Evolutionary conservation across 1,284 basidiomycete species (phyloP).

Genomic region (Tetrapyrgos nigripes): DNA sequence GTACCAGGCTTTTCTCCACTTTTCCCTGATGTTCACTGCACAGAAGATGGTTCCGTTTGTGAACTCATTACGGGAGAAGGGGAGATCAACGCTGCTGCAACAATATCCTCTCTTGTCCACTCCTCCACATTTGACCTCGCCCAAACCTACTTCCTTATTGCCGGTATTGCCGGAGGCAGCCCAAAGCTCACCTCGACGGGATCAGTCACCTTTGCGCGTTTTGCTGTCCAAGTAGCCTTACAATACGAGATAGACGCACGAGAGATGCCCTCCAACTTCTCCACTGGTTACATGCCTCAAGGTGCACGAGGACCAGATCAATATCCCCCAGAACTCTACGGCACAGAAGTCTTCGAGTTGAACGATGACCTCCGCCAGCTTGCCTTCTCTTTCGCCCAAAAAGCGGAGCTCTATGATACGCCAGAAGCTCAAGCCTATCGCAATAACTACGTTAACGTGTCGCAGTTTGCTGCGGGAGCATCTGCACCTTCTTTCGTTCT

Average conservation of each 20-base stretch:
- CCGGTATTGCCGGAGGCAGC: conserved; percentile 53
- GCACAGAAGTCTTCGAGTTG: conserved; percentile 56
- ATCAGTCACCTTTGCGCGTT: conserved; percentile 49
- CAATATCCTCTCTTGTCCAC: conserved; percentile 41
- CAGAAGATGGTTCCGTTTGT: conserved; percentile 40
- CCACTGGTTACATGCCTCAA: conserved; percentile 46
- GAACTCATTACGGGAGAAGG: conserved; percentile 40
- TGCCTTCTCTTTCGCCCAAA: conserved; percentile 36
- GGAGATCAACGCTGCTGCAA: conserved; percentile 54
- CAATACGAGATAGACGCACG: conserved; percentile 53
- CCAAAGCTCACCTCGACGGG: conserved; percentile 48
- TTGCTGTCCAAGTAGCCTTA: conserved; percentile 49
- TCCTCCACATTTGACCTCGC: conserved; percentile 45
- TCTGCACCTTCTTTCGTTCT: conserved; percentile 40
- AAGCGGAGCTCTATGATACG: conserved; percentile 44
- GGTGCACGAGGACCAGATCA: conserved; percentile 38
- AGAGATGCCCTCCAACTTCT: conserved; percentile 46
- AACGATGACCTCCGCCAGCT: conserved; percentile 48
- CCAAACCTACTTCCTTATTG: conserved; percentile 52
- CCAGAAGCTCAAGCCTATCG: conserved; percentile 38
- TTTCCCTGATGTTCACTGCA: conserved; percentile 19
- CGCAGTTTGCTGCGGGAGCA: conserved; percentile 27
- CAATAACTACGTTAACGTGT: conserved; percentile 33
- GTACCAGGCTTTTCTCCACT: conserved; percentile 19
- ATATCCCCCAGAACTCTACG: conserved; percentile 43